Base-by-base conservation (phyloP, 2,329 filamentous ascomycete genomes). In the Ilyonectria destructans region DNA sequence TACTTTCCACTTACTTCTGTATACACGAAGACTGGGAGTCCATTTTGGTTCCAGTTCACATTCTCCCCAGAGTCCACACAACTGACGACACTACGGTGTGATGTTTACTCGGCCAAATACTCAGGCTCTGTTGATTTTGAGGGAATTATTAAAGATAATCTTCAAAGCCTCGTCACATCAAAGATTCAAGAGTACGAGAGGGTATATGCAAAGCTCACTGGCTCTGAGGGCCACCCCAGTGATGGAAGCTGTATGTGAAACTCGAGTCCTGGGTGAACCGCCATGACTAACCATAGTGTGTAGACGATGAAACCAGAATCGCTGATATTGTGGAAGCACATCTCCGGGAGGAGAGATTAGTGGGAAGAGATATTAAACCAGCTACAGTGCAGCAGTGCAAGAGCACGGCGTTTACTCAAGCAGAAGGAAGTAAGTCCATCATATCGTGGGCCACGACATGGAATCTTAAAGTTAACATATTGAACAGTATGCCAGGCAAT, bases 41-140 rank as follows among this genome's bases (percentile, higher is more conserved):
- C 55, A 13, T 54, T 65, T 21, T 70, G 68, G 68, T 70, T 63
- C 33, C 68, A 70, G 17, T 23, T 69, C 7, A 66, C 62, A n/a
- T 62, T 49, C 19, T 56, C 35, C 21, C 68, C 68, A 35, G 62
- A 65, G 46, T 62, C 68, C 9, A 52, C 37, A 8, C 29, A 65
- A 12, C 54, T 66, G 19, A 68, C 68, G 5, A 58, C 58, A 13
- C 26, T 70, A 26, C 54, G 65, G 5, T 70, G 65, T 10, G 68
- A 70, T 17, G 65, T 70, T 23, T 70, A 70, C 21, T 62, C 56
- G 8, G 4, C n/a, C 7, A 57, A 37, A n/a, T 15, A 29, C 17
- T 17, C 4, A 2, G 8, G n/a, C 21, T 12, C 33, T 37, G 21
- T 17, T 2, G 2, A 6, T 2, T 60, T 60, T 33, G 31, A 52